Conservation (phyloP, 148 eudicot species). For the Dianthus caryophyllus region DNA sequence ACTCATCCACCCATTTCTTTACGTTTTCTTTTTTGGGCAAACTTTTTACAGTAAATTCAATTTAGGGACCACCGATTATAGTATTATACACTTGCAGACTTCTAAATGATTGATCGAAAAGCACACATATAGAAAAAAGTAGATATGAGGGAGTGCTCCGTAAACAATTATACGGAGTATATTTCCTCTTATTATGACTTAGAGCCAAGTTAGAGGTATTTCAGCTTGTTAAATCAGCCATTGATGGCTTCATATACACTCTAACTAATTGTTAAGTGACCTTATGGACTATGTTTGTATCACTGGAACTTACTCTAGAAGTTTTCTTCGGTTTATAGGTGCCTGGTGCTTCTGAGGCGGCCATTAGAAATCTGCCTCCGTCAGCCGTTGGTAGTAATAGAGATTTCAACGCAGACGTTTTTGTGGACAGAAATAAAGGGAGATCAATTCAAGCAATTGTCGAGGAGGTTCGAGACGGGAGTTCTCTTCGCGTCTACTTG, state of each 20-base stretch:
- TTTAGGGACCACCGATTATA: no score
- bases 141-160: no score
- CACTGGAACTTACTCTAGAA: neutral
- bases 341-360: conserved; percentile 80
- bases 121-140: no score
- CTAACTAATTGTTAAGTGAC: neutral
- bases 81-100: no score
- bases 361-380: conserved; percentile 85
- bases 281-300: neutral
- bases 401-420: conserved; percentile 56
- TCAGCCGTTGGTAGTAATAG: conserved; percentile 73
- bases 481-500: conserved; percentile 73
- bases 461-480: conserved; percentile 96
- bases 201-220: no score
- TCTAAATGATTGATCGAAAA: no score
- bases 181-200: no score
- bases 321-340: conserved; percentile 34
- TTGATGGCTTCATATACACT: neutral
- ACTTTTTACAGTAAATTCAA: no score
- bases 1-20: no score
- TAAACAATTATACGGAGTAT: no score
- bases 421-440: conserved; percentile 58
- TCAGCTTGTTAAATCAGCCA: neutral
- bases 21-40: no score
- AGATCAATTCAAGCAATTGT: conserved; percentile 74